phyloP scores from a whole-genome alignment of 345 rosid genomes.

The Eucalyptus guilfoylei region DNA sequence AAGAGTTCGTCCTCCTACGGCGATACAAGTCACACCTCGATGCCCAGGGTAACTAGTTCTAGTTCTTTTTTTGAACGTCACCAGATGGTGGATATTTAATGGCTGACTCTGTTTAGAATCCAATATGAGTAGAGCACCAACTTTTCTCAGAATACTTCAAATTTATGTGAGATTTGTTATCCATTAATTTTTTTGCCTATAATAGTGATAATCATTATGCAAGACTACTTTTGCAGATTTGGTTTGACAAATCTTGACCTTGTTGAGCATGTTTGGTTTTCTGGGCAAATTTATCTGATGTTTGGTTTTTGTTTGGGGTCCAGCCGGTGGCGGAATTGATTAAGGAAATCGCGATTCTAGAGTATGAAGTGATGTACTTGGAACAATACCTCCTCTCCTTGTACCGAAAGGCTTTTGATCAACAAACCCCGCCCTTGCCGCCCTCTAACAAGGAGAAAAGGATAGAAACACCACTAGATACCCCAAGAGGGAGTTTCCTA shows the following conservation, averaged over 20 bases:
- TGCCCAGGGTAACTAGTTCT: slow-evolving; percentile 45
- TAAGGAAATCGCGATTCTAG: slow-evolving; percentile 78
- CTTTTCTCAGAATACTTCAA: neutral
- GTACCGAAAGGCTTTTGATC: slow-evolving; percentile 88
- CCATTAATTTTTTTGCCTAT: neutral
- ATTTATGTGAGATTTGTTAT: neutral
- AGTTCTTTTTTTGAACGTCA: neutral
- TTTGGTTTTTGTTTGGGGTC: neutral
- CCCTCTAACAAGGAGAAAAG: slow-evolving; percentile 31
- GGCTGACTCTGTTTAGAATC: neutral
- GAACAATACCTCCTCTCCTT: slow-evolving; percentile 88
- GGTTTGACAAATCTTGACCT: neutral
- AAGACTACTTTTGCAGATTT: neutral
- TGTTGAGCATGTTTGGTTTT: neutral
- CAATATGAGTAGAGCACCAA: neutral
- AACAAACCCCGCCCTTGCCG: slow-evolving; percentile 31
- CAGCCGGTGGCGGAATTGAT: slow-evolving; percentile 81
- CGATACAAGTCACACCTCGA: slow-evolving; percentile 20
- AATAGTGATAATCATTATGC: neutral
- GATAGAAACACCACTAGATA: slow-evolving; percentile 25
- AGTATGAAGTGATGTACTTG: slow-evolving; percentile 81
- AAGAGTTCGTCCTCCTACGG: slow-evolving; percentile 18
- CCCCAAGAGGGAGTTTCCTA: slow-evolving; percentile 14
- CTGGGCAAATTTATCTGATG: neutral
- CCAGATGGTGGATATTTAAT: neutral